Percentiles rank a stretch among this genome's conserved stretches.
These are phyloP conservation scores for Leishmania tarentolae DNA, from an alignment of 208 protist species.

Conservation along the genomic window DNA sequence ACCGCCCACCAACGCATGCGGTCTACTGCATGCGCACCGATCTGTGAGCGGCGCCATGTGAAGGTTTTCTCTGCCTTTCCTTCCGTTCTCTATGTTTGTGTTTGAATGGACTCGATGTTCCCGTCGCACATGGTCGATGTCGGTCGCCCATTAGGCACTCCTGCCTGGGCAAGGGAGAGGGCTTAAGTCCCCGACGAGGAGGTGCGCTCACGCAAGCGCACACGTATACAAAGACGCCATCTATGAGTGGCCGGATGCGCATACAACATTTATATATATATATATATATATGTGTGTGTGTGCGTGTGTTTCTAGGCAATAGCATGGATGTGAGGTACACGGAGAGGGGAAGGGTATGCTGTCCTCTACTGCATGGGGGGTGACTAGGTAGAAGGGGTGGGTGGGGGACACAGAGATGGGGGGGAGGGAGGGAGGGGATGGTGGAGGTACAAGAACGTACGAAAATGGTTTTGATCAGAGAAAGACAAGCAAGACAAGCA, in stretches of 20 bases:
- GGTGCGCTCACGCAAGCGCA: not conserved
- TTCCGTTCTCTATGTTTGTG: not conserved
- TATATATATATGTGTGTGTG: too few species aligned
- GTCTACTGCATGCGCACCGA: not conserved
- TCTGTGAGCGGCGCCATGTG: not conserved
- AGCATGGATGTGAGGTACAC: not conserved
- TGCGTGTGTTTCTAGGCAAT: too few species aligned
- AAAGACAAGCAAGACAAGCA: slow-evolving; percentile 14
- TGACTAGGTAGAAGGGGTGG: not conserved
- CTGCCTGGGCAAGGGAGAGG: not conserved
- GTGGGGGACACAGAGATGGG: too few species aligned
- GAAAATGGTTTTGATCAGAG: not conserved
- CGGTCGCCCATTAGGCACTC: not conserved
- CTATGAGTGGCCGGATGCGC: not conserved
- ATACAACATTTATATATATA: too few species aligned
- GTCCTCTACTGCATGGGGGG: not conserved
- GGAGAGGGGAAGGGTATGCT: not conserved
- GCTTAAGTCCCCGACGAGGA: not conserved
- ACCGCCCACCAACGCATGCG: not conserved
- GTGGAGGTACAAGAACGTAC: too few species aligned
- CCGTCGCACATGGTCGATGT: not conserved
- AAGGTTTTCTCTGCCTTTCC: not conserved
- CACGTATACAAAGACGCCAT: not conserved
- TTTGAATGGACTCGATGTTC: not conserved
- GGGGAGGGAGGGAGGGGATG: not conserved